Percentiles rank a stretch among this genome's conserved stretches.
Evolutionary conservation across 1,284 basidiomycete genomes (phyloP).

Genomic region (Moesziomyces aphidis): DNA sequence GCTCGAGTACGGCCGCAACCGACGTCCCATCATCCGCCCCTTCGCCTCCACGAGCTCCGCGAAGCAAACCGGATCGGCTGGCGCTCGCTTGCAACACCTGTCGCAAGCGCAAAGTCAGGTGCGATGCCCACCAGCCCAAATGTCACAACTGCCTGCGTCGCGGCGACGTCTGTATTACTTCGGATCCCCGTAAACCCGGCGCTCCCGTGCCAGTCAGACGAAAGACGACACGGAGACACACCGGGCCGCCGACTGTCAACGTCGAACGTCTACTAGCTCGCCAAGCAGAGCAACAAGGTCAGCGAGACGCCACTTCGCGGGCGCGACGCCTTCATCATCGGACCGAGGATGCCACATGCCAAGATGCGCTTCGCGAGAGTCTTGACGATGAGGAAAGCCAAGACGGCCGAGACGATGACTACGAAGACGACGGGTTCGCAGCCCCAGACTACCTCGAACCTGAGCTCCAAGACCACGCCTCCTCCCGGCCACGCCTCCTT

Average conservation of each 20-base stretch:
- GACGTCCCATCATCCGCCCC: not conserved
- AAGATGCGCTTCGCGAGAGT: not conserved
- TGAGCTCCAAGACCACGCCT: not conserved
- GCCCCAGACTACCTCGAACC: not conserved
- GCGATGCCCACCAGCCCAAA: constrained; percentile 16
- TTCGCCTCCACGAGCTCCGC: constrained; percentile 1
- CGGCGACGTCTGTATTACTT: constrained; percentile 13
- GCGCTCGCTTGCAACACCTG: constrained; percentile 11
- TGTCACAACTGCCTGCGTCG: constrained; percentile 14
- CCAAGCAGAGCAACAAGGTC: not conserved
- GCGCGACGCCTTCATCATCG: not conserved
- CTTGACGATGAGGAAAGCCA: not conserved
- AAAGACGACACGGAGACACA: not conserved
- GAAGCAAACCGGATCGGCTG: constrained; percentile 14
- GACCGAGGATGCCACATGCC: not conserved
- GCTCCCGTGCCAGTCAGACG: not conserved
- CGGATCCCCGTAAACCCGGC: constrained; percentile 5
- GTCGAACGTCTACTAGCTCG: not conserved
- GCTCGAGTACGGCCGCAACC: not conserved
- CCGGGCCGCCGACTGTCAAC: not conserved
- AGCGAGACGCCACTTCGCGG: not conserved
- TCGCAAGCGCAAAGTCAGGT: constrained; percentile 19
- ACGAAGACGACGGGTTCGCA: not conserved
- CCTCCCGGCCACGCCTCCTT: not conserved
- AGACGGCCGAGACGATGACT: not conserved